Evolutionary conservation across 495 filamentous ascomycete species (phyloP).

Genomic region (Bombardia bombarda): DNA sequence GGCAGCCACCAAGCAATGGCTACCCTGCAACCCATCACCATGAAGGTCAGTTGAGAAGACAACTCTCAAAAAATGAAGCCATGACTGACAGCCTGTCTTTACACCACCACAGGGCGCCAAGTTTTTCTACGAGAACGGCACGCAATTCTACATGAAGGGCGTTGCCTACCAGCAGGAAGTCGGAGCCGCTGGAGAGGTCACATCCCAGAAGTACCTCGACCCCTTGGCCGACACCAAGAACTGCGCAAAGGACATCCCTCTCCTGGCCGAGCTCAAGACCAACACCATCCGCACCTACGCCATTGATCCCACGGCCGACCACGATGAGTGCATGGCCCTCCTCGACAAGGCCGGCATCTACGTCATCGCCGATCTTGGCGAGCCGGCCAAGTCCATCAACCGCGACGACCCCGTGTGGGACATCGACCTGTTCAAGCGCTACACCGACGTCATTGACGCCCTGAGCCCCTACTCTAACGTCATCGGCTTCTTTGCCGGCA

Average conservation of each 20-base stretch:
- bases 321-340: conserved; percentile 74
- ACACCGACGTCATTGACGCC: conserved; percentile 76
- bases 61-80: not conserved
- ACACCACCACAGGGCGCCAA: not conserved
- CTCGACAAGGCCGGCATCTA: conserved; percentile 87
- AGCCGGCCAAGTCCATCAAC: conserved; percentile 75
- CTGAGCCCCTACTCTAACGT: conserved; percentile 75
- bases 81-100: not conserved
- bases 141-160: conserved; percentile 82
- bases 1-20: no score
- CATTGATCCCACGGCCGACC: conserved; percentile 70
- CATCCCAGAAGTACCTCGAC: conserved; percentile 39
- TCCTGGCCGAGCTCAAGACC: conserved; percentile 65
- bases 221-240: conserved; percentile 64
- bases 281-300: conserved; percentile 94
- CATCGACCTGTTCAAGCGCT: conserved; percentile 62
- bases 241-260: conserved; percentile 79
- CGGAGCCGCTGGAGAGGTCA: conserved; percentile 28
- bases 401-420: conserved; percentile 71
- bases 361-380: conserved; percentile 79
- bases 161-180: conserved; percentile 75
- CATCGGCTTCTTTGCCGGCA: conserved; percentile 94
- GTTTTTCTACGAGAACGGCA: conserved; percentile 61
- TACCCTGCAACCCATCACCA: not conserved
- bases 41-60: not conserved